Evolutionary conservation across 1,284 basidiomycete species (phyloP), one percentile per base, ranked within the genome.

Genomic region (Ceratorhiza oryzae-sativae): DNA sequence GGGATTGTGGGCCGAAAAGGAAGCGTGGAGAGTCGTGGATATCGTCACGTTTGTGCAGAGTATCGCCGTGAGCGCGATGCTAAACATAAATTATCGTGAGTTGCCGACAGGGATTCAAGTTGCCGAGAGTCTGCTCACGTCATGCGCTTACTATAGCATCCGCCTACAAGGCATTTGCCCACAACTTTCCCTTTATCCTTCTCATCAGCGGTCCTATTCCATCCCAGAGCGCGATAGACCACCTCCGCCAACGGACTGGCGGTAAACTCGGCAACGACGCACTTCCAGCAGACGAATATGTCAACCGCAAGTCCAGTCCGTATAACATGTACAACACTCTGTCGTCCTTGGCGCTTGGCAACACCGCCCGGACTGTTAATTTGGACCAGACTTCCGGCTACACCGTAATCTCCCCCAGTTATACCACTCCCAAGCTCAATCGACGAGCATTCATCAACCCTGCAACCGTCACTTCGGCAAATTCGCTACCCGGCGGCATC

Each of bases 101-200:
- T 70, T 18, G 32, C 13, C 18, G 15, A 25, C 30, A 53, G 53
- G 23, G n/a, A 15, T 1, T 56, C 13, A 18, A 18, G 9, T 56
- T 18, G 4, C 18, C 23, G 15, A 18, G 18, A 41, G 3, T 4
- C 39, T 8, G 46, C 59, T 46, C 12, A 55, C 32, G 6, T 3
- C 25, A 18, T 15, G 1, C 5, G 6, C 2, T 13, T 45, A 8
- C 41, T 3, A 13, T 45, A 70, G 67, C 67, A 27, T 70, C 67
- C 12, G 67, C 67, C 9, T 70, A 70, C 42, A 39, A 41, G 13
- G 67, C 67, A 1, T 70, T 70, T 15, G 30, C 67, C 75, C 86
- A 98, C 77, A 93, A 97, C 80, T 97, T 94, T 79, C 93, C 97
- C 0, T 86, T 87, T 48, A 86, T 91, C 13, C 97, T 94, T 79